Percentiles rank a stretch among this genome's conserved stretches.
phyloP scores from a whole-genome alignment of 208 protist species.

The Acanthamoeba royreba region DNA sequence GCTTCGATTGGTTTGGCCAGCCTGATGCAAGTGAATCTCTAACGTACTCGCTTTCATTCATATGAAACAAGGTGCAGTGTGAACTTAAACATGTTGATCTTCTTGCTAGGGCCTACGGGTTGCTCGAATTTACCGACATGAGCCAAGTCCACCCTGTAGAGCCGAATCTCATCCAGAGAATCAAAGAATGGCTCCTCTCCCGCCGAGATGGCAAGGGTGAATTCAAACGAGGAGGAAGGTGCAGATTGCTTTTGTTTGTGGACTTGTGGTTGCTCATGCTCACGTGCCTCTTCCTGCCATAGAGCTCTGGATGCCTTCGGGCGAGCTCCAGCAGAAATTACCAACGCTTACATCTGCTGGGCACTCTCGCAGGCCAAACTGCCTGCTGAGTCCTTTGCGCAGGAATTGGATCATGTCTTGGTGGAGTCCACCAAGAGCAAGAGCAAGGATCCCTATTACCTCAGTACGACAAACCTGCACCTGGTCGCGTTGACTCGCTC shows the following conservation, averaged over 20 bases:
- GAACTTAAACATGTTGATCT: too few species aligned
- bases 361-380: not conserved
- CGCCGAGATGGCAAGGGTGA: not conserved
- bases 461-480: not conserved
- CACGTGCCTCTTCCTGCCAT: too few species aligned
- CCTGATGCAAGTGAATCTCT: not conserved
- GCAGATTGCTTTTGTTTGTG: too few species aligned
- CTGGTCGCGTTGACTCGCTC: not conserved
- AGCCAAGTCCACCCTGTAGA: not conserved
- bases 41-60: too few species aligned
- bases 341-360: conserved; percentile 42
- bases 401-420: not conserved
- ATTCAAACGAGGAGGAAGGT: not conserved
- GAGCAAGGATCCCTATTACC: not conserved
- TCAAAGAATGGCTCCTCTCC: conserved; percentile 31
- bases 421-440: not conserved
- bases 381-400: not conserved
- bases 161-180: not conserved
- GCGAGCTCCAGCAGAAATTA: not conserved
- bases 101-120: conserved; percentile 34
- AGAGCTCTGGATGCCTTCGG: conserved; percentile 23
- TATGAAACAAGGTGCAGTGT: too few species aligned
- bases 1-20: conserved; percentile 44
- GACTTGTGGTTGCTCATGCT: not conserved
- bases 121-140: conserved; percentile 48